A percentile compares a stretch with the other conserved stretches of the same genome.
Conservation (phyloP, 129 eudicot species). For the Lactuca sativa region DNA sequence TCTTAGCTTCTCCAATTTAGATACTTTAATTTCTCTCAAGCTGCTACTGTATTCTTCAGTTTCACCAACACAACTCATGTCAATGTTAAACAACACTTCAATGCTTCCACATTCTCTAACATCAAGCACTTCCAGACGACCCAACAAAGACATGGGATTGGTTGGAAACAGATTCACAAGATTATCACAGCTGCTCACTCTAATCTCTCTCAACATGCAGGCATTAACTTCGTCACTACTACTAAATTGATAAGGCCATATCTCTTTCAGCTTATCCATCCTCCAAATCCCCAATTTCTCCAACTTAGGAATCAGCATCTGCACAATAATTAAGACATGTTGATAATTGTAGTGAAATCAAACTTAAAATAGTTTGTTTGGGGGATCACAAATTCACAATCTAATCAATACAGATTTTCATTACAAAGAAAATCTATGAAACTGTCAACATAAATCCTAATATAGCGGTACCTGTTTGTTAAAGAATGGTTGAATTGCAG, state of each 20-base stretch:
- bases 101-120: neutral
- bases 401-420: too few relatives aligned
- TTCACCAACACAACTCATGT: neutral
- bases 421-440: too few relatives aligned
- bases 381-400: too few relatives aligned
- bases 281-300: neutral
- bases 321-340: neutral
- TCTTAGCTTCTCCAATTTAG: neutral
- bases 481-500: neutral
- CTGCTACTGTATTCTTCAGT: constrained; percentile 1
- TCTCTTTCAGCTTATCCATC: neutral
- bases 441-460: too few relatives aligned
- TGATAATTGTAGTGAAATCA: too few relatives aligned
- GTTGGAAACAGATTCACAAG: neutral
- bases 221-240: neutral
- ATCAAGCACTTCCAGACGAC: neutral
- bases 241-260: too few relatives aligned
- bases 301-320: neutral
- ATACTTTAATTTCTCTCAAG: neutral
- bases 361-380: too few relatives aligned
- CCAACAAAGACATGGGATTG: neutral
- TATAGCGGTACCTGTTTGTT: too few relatives aligned
- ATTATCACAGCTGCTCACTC: constrained; percentile 1
- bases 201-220: neutral
- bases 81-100: constrained; percentile 7